Evolutionary conservation across 768 basidiomycete species (phyloP), one percentile per base, ranked within the genome.

Genomic region (Tubosaeta sp.): DNA sequence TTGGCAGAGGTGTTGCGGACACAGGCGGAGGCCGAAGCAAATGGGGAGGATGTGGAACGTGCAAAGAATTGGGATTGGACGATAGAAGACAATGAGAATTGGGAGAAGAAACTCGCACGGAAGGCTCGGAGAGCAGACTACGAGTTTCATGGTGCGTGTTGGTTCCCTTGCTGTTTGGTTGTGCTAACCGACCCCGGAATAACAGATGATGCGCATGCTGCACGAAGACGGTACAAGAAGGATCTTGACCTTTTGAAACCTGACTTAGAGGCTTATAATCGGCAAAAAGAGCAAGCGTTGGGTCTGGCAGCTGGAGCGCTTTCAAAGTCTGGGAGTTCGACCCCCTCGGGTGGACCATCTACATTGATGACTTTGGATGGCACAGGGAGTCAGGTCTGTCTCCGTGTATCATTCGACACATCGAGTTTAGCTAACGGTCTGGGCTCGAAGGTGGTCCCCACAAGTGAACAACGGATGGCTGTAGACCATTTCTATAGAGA

Each of bases 11-110:
- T 75, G 16, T 69, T 98, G 59, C 81, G 93, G 18, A 70, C 81
- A 51, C 93, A 94, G 69, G 84, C 87, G 3, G 90, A 94, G 55
- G 93, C 93, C 2, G 88, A 90, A 68, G 94, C 92, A 46, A 76
- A 80, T 0, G 95, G 94, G n/a, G 91, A 93, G 66, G 94, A 97
- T 64, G 74, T 91, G 94, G 89, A 75, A 89, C 89, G 24, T 83
- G 96, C 51, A 92, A 97, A 98, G 54, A 77, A 83, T 50, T 99
- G 96, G 96, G 94, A 96, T n/a, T 63, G 62, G 62, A 63, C 62
- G 13, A 63, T 63, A 47, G 62, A 63, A n/a, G 62, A 63, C 29
- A 65, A 65, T 14, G 62, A 65, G 30, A 65, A 65, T 18, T 63
- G 62, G 62, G 62, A 63, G 39, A 65, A 65, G 44, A 92, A 94